These are phyloP conservation scores for Helotiales sp. DNA, from an alignment of 2,329 filamentous ascomycete genomes.

Conservation along the genomic window DNA sequence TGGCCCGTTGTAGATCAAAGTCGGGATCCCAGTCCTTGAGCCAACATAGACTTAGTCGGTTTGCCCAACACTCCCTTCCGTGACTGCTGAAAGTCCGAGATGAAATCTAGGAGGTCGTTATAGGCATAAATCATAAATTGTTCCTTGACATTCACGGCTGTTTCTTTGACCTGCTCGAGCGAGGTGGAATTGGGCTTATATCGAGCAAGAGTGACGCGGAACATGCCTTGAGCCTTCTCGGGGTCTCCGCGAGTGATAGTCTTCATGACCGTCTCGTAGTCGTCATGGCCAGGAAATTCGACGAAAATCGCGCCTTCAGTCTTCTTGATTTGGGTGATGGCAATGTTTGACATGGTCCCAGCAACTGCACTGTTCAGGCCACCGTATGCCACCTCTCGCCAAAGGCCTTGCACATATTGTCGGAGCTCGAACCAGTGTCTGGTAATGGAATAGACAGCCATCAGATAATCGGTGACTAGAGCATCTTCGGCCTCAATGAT, in stretches of 20 bases:
- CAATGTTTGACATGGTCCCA: constrained; percentile 42
- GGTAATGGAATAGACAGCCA: constrained; percentile 43
- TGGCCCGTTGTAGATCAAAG: constrained; percentile 40
- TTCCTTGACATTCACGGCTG: constrained; percentile 42
- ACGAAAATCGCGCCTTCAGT: constrained; percentile 41
- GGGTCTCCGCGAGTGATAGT: constrained; percentile 41
- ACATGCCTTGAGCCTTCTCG: constrained; percentile 34
- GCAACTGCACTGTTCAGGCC: constrained; percentile 48
- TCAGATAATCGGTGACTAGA: constrained; percentile 42
- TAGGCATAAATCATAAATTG: constrained; percentile 45
- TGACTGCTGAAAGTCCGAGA: constrained; percentile 45
- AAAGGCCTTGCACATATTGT: constrained; percentile 41
- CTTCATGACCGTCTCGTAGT: constrained; percentile 43
- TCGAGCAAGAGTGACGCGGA: constrained; percentile 23
- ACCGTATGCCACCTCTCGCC: constrained; percentile 46
- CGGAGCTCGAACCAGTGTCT: constrained; percentile 42
- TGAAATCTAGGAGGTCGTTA: constrained; percentile 44
- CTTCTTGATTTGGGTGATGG: constrained; percentile 43
- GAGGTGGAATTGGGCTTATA: constrained; percentile 17
- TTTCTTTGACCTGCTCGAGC: constrained; percentile 23
- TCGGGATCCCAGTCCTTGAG: constrained; percentile 43
- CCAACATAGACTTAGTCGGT: constrained; percentile 46
- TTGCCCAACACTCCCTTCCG: constrained; percentile 47
- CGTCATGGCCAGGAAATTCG: constrained; percentile 47
- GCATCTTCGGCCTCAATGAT: constrained; percentile 43